phyloP scores from a whole-genome alignment of 1,139 yeast species.

The Yamadazyma epiphylla region DNA sequence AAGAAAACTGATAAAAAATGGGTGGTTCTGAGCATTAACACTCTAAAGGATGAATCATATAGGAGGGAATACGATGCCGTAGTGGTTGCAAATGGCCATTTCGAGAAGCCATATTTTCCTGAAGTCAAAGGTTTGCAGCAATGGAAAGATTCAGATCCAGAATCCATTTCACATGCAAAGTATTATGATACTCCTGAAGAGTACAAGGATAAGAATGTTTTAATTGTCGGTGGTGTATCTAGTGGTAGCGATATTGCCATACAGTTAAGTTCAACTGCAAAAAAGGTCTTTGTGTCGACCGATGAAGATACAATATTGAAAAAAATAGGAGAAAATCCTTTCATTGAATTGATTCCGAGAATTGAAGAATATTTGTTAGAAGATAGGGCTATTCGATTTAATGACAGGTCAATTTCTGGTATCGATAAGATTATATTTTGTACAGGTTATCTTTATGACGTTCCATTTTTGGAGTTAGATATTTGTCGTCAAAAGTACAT shows the following conservation, averaged over 20 bases:
- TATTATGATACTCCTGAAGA: slow-evolving; percentile 30
- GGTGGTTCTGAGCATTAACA: slow-evolving; percentile 13
- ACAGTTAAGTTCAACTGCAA: slow-evolving; percentile 22
- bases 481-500: slow-evolving; percentile 17
- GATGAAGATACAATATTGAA: slow-evolving; percentile 34
- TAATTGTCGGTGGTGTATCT: slow-evolving; percentile 39
- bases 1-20: slow-evolving; percentile 16
- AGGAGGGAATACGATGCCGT: slow-evolving; percentile 37
- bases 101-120: slow-evolving; percentile 43
- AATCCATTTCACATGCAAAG: slow-evolving; percentile 40
- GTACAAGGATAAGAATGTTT: slow-evolving; percentile 35
- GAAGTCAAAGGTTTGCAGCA: slow-evolving; percentile 35
- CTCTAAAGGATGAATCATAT: slow-evolving; percentile 2
- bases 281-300: slow-evolving; percentile 19
- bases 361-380: slow-evolving; percentile 25
- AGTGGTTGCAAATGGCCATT: slow-evolving; percentile 49
- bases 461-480: slow-evolving; percentile 32
- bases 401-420: slow-evolving; percentile 20
- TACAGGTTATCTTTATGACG: slow-evolving; percentile 45
- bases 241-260: slow-evolving; percentile 47
- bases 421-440: slow-evolving; percentile 43
- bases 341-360: slow-evolving; percentile 21
- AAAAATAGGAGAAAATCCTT: slow-evolving; percentile 18
- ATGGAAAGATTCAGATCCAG: slow-evolving; percentile 32
- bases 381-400: slow-evolving; percentile 23